Evolutionary conservation across 208 protist species (phyloP), one percentile per base, ranked within the genome.

Genomic region (Wallacemonas sp.): DNA sequence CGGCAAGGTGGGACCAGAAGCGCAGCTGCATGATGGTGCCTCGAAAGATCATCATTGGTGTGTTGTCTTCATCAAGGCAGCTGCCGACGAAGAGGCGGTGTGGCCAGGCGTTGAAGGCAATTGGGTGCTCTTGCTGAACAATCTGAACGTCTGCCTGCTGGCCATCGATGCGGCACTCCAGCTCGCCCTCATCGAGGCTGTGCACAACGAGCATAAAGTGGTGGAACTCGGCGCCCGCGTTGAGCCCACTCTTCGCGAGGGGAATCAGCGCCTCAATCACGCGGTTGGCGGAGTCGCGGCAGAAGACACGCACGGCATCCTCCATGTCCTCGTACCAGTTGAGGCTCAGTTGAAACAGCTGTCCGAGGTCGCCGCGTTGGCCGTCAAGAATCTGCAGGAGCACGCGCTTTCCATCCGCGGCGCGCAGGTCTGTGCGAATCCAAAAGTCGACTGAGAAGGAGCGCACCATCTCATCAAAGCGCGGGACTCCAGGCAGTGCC

Each of bases 31-130:
- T 79, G 20, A 96, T 84, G 28, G 61, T 74, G 14, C 91, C 91
- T 18, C 80, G 75, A 65, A 95, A 93, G 2, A 91, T 79, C 59
- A 71, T 71, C 12, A 45, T 64, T 10, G 87, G 81, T 1, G 55
- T 74, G 64, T 94, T 92, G 18, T 67, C 72, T 54, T 92, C 87
- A 61, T 96, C 78, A 10, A 93, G 66, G 54, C 82, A 89, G 12
- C 86, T 82, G 29, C 91, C 91, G 41, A 96, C 67, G 67, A 91
- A 94, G 32, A 96, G 81, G 32, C 86, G 85, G 57, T 96, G 87
- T n/a, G 84, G 77, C 88, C 91, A 96, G 16, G 81, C 38, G 65
- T 96, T 96, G 71, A 94, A 96, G 55, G 82, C 84, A 38, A 92
- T 86, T 28, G 91, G 87, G 65, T 93, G 87, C 69, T 96, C 87